These are phyloP conservation scores for Emmonsiellopsis sp. DNA, from an alignment of 2,329 filamentous ascomycete genomes.

Conservation along the genomic window DNA sequence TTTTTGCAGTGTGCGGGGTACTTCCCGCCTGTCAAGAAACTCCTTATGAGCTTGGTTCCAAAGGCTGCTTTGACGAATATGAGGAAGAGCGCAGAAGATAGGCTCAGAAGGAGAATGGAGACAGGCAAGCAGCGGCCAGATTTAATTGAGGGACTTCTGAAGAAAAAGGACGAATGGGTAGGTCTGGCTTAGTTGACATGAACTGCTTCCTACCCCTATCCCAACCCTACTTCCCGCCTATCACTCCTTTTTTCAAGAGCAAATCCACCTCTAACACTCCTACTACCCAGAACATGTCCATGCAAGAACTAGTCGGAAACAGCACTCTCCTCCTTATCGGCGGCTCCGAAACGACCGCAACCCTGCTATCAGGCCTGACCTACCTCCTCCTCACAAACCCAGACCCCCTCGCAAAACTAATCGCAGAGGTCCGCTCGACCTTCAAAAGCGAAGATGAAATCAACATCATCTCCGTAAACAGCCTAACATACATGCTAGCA, in stretches of 20 bases:
- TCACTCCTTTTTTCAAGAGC: background rate
- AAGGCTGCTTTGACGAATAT: slow-evolving; percentile 1
- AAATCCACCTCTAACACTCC: background rate
- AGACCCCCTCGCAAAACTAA: slow-evolving; percentile 20
- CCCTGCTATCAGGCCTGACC: slow-evolving; percentile 31
- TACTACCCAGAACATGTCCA: slow-evolving; percentile 9
- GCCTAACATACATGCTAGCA: slow-evolving; percentile 32
- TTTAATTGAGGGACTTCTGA: slow-evolving; percentile 1
- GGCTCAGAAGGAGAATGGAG: background rate
- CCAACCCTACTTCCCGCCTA: background rate
- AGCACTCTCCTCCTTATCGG: slow-evolving; percentile 27
- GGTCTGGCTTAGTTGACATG: background rate
- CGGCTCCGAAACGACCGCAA: slow-evolving; percentile 41
- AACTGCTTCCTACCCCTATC: background rate
- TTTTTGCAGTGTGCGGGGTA: slow-evolving; percentile 1
- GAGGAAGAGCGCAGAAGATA: slow-evolving; percentile 3
- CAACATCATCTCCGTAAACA: slow-evolving; percentile 19
- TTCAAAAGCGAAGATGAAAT: slow-evolving; percentile 33
- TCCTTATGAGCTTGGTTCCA: slow-evolving; percentile 10
- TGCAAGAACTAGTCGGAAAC: slow-evolving; percentile 26
- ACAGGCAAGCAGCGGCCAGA: background rate
- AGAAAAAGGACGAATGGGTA: slow-evolving; percentile 4
- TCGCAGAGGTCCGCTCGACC: slow-evolving; percentile 29
- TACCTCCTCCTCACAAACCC: slow-evolving; percentile 32
- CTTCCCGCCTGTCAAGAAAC: slow-evolving; percentile 9